Evolutionary conservation across 148 eudicot species (phyloP).

Genomic region (Chenopodium album): DNA sequence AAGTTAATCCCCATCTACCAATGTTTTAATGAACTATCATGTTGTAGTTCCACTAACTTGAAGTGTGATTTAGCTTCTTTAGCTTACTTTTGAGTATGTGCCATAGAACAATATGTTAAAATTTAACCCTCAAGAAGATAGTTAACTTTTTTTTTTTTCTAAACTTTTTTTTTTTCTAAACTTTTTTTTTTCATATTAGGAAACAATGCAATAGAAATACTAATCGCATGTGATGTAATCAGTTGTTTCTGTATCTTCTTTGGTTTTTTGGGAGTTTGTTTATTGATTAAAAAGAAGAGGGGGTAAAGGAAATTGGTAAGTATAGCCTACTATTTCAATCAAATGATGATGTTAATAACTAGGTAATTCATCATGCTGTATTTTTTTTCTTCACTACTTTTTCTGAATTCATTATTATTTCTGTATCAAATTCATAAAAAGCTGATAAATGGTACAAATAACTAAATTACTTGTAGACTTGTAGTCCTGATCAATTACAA

Average conservation of each 20-base stretch:
- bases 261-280: neutral
- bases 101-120: neutral
- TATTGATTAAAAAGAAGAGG: neutral
- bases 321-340: neutral
- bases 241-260: neutral
- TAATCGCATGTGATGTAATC: neutral
- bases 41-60: neutral
- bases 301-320: neutral
- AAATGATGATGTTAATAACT: neutral
- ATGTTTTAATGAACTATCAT: neutral
- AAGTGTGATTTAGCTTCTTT: neutral
- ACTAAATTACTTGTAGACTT: no score
- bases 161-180: neutral
- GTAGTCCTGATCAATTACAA: no score
- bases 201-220: neutral
- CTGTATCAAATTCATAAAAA: no score
- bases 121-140: neutral
- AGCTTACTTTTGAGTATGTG: neutral
- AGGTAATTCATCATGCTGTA: neutral
- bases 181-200: neutral
- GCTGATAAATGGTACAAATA: no score
- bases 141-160: neutral
- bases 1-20: neutral
- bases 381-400: neutral
- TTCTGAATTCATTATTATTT: no score